Evolutionary conservation across 2,329 filamentous ascomycete species (phyloP), one percentile per base, ranked within the genome.

Genomic region (Cladosporium velox): DNA sequence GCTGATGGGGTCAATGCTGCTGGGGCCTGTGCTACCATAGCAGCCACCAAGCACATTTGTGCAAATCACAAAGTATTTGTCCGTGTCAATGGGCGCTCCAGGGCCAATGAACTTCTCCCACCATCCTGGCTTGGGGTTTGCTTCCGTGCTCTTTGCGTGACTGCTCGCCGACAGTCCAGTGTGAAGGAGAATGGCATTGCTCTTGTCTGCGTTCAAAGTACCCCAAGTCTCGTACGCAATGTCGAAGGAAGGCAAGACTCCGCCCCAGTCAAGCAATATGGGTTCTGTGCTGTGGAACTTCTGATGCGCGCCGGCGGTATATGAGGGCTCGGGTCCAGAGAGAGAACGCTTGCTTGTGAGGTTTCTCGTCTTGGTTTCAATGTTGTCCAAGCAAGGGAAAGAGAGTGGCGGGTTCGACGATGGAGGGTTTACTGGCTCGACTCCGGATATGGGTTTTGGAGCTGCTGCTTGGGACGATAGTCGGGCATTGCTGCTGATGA

Each of bases 31-130:
- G 41, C 92, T 97, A 38, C 95, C 95, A 78, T 95, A 98, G 79
- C 95, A 99, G 6, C 95, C 93, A 61, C 95, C 95, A 41, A 99
- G 86, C 57, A 98, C 93, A 76, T 99, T 99, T 11, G 95, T 98
- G 81, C 95, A 99, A 68, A 99, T 92, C 67, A 99, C 82, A 75
- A 93, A 92, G 82, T 96, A 96, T 76, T 92, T 94, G 78, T 94
- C 82, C 1, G 95, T 99, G 77, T 99, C 92, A 11, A 99, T 81
- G 12, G 92, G 91, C 24, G 86, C 85, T 0, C 91, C 92, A 0
- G 93, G 91, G 0, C 95, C 95, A 74, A 99, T 98, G 77, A 99
- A 99, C 78, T 91, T 94, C 80, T 99, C 95, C 95, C 95, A 99
- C 95, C 95, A 99, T 3, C 95, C 95, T 0, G 93, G 90, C 77